phyloP scores from a whole-genome alignment of 495 filamentous ascomycete genomes.

The Penicillium ochrochloron region DNA sequence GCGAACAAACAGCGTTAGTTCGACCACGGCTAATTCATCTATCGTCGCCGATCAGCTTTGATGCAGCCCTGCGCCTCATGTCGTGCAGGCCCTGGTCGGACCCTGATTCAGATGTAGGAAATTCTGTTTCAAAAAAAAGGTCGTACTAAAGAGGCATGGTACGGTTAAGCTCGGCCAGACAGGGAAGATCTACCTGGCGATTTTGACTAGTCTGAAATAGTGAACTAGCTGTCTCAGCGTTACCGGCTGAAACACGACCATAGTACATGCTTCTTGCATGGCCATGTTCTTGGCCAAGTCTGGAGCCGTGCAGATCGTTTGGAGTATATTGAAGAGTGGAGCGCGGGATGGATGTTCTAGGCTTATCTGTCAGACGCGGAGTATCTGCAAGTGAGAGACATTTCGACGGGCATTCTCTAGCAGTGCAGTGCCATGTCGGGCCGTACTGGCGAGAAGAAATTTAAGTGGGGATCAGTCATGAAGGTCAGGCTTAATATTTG shows the following conservation, averaged over 20 bases:
- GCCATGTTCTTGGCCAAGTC: neutral
- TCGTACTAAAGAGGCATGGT: neutral
- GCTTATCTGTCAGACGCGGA: neutral
- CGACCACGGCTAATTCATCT: too few species aligned
- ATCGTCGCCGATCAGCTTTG: neutral
- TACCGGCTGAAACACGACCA: neutral
- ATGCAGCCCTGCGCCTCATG: neutral
- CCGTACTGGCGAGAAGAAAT: neutral
- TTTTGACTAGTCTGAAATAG: neutral
- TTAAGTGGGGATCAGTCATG: neutral
- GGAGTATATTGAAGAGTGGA: neutral
- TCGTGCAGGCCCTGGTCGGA: neutral
- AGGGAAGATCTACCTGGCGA: neutral
- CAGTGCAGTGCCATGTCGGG: neutral
- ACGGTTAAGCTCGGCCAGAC: neutral
- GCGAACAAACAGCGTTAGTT: too few species aligned
- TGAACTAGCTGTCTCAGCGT: neutral
- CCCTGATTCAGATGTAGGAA: neutral
- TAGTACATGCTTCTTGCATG: neutral
- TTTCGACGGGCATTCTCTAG: neutral
- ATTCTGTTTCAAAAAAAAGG: neutral
- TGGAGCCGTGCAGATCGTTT: constrained; percentile 1
- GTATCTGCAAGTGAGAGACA: neutral
- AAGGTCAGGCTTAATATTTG: neutral
- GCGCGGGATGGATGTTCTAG: neutral